Base-by-base conservation (phyloP, 306 rosid genomes). In the Abrus pulchellus region DNA sequence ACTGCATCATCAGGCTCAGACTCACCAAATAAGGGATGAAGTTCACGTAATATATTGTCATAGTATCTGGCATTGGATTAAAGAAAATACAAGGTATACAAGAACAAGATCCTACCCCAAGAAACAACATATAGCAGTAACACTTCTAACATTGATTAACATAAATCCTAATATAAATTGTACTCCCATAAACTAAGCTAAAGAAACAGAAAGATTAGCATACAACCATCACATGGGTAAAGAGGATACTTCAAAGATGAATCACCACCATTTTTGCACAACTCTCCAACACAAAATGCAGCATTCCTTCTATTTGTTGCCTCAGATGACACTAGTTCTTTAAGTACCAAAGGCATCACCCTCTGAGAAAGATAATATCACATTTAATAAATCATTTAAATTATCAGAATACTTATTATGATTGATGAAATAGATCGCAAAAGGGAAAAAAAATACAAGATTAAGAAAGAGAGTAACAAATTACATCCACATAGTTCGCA, bases 231-330 rank as follows among this genome's bases (percentile, higher is more conserved):
- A 76, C 44, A 72, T 49, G 34, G 47, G 76, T 56, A 56, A 56
- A 53, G 83, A 90, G 93, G 95, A 93, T 93, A 95, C 99, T 86
- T 95, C 68, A 93, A 82, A 72, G 96, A 84, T 56, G 91, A 85
- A 78, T 91, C 98, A 5, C 90, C 93, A 20, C 99, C 98, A 88
- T 93, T 95, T 84, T 88, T 95, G 82, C 99, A 95, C 73, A 95
- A 85, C 90, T 95, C 98, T 77, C 99, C 99, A 77, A 93, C 99
- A 89, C 98, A 96, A 85, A 96, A 96, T 72, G 99, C 99, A 36
- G 99, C 99, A 81, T 96, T 96, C 88, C 99, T 90, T 81, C 97
- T 90, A 86, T 96, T 96, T 55, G 98, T 96, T 34, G 98, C 89
- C 14, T 92, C 98, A 48, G 97, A 86, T 57, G 99, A 96, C 27